Evolutionary conservation across 2,329 filamentous ascomycete species (phyloP).

Genomic region (Diaporthe sp.): DNA sequence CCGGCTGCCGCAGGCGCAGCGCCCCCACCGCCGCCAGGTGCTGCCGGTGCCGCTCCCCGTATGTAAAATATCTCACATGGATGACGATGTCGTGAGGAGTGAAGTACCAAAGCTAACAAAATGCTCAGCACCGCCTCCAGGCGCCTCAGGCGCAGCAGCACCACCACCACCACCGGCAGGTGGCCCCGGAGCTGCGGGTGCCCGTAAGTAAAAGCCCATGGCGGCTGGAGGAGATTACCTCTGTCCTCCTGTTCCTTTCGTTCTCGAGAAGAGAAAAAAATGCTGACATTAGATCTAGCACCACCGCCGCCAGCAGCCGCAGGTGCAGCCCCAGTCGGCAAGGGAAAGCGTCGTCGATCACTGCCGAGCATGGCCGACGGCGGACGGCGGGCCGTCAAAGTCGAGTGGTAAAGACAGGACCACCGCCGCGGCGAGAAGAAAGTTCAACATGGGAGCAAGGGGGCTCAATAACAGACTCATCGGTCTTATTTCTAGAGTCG

Average conservation of each 20-base stretch:
- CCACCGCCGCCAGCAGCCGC: background rate
- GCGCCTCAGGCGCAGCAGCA: background rate
- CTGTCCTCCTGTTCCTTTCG: background rate
- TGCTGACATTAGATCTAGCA: background rate
- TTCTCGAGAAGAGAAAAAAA: background rate
- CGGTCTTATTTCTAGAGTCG: background rate
- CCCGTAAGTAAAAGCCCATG: background rate
- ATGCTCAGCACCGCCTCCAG: background rate
- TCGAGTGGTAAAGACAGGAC: background rate
- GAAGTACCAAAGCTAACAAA: background rate
- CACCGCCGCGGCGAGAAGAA: background rate
- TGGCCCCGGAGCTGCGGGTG: slow-evolving; percentile 11
- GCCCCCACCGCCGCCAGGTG: background rate
- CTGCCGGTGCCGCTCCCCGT: background rate
- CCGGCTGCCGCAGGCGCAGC: background rate
- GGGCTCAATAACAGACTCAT: background rate
- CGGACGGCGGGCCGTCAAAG: slow-evolving; percentile 9
- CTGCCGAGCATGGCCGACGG: slow-evolving; percentile 9
- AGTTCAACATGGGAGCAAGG: background rate
- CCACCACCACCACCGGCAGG: slow-evolving; percentile 4
- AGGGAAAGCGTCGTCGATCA: slow-evolving; percentile 27
- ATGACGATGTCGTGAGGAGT: background rate
- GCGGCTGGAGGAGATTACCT: background rate
- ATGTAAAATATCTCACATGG: background rate
- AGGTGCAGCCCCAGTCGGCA: background rate